phyloP scores from a whole-genome alignment of 441 rosid genomes.

The Viola pubescens region DNA sequence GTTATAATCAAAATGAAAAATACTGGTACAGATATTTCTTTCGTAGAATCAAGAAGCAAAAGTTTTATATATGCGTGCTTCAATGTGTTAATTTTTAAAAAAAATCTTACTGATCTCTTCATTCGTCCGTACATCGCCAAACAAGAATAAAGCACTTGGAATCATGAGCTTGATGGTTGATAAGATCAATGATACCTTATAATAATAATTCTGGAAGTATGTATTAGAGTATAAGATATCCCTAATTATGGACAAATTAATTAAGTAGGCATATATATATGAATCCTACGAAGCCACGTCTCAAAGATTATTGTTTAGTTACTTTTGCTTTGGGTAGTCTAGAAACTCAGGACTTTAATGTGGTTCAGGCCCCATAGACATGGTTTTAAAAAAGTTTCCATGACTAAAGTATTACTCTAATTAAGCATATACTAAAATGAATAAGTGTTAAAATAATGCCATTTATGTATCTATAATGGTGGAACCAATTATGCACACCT shows the following conservation, averaged over 20 bases:
- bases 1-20: no score
- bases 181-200: constrained; percentile 3
- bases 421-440: background rate
- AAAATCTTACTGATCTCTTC: background rate
- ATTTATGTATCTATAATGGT: constrained; percentile 27
- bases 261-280: no score
- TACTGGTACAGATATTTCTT: no score
- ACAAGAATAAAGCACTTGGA: constrained; percentile 3
- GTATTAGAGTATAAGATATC: no score
- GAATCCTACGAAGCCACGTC: constrained; percentile 40
- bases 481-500: constrained; percentile 54
- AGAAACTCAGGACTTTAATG: constrained; percentile 30
- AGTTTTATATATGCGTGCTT: background rate
- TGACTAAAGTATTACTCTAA: constrained; percentile 21
- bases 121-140: constrained; percentile 21
- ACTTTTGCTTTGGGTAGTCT: constrained; percentile 26
- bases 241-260: constrained; percentile 19
- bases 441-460: constrained; percentile 20
- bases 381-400: constrained; percentile 15
- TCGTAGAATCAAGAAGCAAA: no score
- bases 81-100: background rate
- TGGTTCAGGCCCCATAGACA: constrained; percentile 61
- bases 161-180: constrained; percentile 18
- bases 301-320: constrained; percentile 1
- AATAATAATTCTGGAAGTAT: constrained; percentile 2